Evolutionary conservation across 352 stramenopile genomes (phyloP), one percentile per base, ranked within the genome.

Genomic region (Phytophthora lateralis): DNA sequence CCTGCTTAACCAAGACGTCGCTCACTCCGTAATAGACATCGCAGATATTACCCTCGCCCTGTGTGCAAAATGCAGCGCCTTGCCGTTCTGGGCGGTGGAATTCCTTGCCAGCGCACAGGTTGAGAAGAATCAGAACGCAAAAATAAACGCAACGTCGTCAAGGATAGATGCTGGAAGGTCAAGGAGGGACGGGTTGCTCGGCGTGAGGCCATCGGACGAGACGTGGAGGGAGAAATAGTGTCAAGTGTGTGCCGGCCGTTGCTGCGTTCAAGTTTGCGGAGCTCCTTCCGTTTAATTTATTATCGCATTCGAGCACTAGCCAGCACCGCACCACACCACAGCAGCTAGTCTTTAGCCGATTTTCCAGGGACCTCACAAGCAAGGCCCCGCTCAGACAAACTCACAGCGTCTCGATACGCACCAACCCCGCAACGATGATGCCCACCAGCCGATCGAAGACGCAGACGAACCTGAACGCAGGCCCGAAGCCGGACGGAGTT

Each of bases 371-470:
- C 37, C 2, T 50, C 41, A 44, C 41, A 55, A 29, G 18, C 11
- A 26, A 47, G 26, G 17, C 18, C 47, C 56, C 41, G 43, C 42
- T 60, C 39, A 34, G 41, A 37, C 50, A 10, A 15, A 50, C 37
- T 12, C 37, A 4, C 21, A 66, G 50, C 21, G 48, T 59, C 26
- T 37, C 30, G n/a, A 41, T 29, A 47, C 46, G 15, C 61, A 41
- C 47, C 37, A 24, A 30, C 46, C 38, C 14, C 15, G 1, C 47
- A 59, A 20, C 32, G 44, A 74, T 67, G 66, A 60, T 67, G 51
- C 55, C 55, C 24, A 60, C 29, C 24, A 57, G 62, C 4, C 79
- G 78, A 63, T 69, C 60, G 15, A 78, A 79, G 50, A 69, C 73
- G 34, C 70, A 66, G 42, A 35, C 55, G 11, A 72, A 48, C 26